Percentiles rank a stretch among this genome's conserved stretches.
Conservation (phyloP, 148 eudicot genomes). For the Spergularia marina region DNA sequence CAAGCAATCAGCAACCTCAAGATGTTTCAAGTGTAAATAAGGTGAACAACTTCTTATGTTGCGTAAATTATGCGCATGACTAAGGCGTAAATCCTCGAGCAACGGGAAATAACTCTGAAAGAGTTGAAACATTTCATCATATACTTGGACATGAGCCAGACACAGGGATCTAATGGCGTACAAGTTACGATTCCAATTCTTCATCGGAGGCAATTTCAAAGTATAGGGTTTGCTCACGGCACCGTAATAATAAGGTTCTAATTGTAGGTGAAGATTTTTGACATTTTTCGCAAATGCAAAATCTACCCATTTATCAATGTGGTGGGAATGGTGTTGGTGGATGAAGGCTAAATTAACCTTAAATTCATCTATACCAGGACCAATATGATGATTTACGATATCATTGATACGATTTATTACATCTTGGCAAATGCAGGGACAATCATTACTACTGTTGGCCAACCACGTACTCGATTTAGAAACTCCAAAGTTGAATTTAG, state of each 20-base stretch:
- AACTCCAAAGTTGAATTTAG: background rate
- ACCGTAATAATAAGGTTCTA: no score
- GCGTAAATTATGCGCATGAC: no score
- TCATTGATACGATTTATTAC: background rate
- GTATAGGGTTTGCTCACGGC: background rate
- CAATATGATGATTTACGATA: slow-evolving; percentile 7
- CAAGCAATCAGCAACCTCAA: background rate
- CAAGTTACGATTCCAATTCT: background rate
- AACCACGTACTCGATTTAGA: background rate
- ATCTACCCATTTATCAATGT: background rate
- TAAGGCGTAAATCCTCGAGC: slow-evolving; percentile 16
- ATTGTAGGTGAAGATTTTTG: background rate
- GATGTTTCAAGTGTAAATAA: slow-evolving; percentile 2
- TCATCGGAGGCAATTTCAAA: background rate
- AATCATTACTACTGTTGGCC: no score
- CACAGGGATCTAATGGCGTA: slow-evolving; percentile 1
- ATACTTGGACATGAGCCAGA: background rate
- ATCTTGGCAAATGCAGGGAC: background rate
- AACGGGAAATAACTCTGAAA: background rate
- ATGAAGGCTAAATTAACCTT: background rate
- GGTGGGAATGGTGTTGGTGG: background rate
- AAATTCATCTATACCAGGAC: slow-evolving; percentile 11
- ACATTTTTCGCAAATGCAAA: background rate
- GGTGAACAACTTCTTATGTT: slow-evolving; percentile 8
- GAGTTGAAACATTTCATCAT: background rate